Percentiles rank a stretch among this genome's conserved stretches.
phyloP scores from a whole-genome alignment of 495 filamentous ascomycete species.

The Hypomontagnella monticulosa region DNA sequence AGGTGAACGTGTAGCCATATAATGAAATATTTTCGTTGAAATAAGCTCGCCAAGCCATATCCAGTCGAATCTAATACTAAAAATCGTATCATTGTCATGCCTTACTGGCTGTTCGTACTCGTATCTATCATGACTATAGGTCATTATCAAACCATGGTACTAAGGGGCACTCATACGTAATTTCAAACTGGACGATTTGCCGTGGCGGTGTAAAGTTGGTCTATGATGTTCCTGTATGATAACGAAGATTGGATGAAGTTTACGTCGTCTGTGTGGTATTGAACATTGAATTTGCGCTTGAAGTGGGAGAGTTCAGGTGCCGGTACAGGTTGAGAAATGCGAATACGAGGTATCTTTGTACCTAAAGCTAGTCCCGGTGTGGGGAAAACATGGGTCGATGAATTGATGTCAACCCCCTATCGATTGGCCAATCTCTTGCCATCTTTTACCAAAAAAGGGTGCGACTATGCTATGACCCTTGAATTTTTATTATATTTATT shows the following conservation, averaged over 20 bases:
- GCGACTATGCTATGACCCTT: conserved; percentile 5
- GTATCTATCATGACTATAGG: conserved; percentile 1
- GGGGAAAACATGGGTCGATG: conserved; percentile 24
- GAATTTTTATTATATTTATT: conserved; percentile 39
- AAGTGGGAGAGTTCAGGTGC: too few relatives aligned
- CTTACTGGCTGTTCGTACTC: conserved; percentile 24
- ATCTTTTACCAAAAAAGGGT: conserved; percentile 40
- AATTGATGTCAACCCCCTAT: conserved; percentile 27
- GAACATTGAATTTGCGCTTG: too few relatives aligned
- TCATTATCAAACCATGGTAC: conserved; percentile 5
- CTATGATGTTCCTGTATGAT: background rate
- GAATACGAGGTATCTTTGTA: conserved; percentile 42
- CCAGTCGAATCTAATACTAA: conserved; percentile 30
- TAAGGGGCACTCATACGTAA: conserved; percentile 17
- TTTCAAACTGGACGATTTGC: conserved; percentile 16
- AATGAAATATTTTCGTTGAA: conserved; percentile 13
- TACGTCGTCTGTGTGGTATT: too few relatives aligned
- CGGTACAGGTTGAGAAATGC: conserved; percentile 23
- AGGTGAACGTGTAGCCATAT: too few relatives aligned
- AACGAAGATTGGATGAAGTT: too few relatives aligned
- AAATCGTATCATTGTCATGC: conserved; percentile 43
- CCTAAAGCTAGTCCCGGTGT: conserved; percentile 1
- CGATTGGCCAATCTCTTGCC: conserved; percentile 43
- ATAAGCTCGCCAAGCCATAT: conserved; percentile 27
- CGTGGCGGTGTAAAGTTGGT: conserved; percentile 30